Evolutionary conservation across 176 grass and related monocot species (phyloP), one percentile per base, ranked within the genome.

Genomic region (Oropetium thomaeum): DNA sequence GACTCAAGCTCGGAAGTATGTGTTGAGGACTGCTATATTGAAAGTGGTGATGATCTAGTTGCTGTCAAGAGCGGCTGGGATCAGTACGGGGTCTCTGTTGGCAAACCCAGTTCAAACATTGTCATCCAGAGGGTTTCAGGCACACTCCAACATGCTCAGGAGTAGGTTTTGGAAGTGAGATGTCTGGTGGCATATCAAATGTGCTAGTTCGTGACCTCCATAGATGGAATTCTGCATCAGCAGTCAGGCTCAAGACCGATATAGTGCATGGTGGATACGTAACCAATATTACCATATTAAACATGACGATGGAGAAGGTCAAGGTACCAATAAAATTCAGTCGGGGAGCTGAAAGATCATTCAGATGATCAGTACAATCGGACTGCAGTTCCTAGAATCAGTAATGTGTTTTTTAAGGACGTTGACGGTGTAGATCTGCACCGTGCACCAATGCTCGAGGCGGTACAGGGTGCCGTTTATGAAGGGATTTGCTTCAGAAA

Each of bases 21-120:
- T 62, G 62, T 98, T 39, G 88, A 94, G 58, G 95, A 98, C 70
- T 90, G 90, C 60, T 89, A 97, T 19, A 93, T 93, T 3, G 83
- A 93, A 67, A 97, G 90, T 13, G 93, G 93, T 58, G 93, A 97
- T 44, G 90, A 97, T 42, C 77, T 98, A 1, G 91, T 98, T 62
- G 93, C 90, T 34, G 67, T 97, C 68, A 97, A 97, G 88, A 97
- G 93, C 58, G 90, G 90, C 2, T 93, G 91, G 95, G 91, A 94
- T 69, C 90, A 98, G n/a, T 98, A 93, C 2, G 95, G 95, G 33
- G 92, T 93, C 65, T 84, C 73, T 30, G 7, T 70, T 34, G 86
- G 77, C 33, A 87, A 83, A 49, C 95, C 95, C 9, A 93, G 95
- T 69, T 85, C 81, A 13, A 82, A 90, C 88, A 89, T 92, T 30